Evolutionary conservation across 1,284 basidiomycete species (phyloP).

Genomic region (Heimioporus retisporus): DNA sequence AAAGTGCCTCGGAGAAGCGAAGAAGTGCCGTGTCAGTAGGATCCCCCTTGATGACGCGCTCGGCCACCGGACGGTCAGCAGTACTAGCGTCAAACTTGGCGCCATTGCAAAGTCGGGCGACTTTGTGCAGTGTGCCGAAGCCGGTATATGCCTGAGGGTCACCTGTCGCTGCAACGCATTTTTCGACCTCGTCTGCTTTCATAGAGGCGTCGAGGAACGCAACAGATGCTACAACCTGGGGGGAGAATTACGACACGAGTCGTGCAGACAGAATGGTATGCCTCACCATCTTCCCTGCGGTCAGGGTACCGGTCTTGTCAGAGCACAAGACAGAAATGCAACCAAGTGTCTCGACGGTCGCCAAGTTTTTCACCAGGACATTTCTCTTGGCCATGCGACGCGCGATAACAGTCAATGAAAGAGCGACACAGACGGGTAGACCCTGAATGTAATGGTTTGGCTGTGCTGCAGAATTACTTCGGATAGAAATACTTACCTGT

Average conservation of each 20-base stretch:
- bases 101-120: conserved; percentile 70
- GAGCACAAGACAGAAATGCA: conserved; percentile 67
- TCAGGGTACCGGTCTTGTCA: conserved; percentile 65
- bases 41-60: conserved; percentile 67
- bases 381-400: conserved; percentile 61
- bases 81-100: conserved; percentile 62
- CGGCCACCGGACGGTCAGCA: conserved; percentile 46
- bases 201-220: conserved; percentile 53
- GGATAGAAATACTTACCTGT: conserved; percentile 42
- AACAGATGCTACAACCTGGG: conserved; percentile 52
- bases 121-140: conserved; percentile 50
- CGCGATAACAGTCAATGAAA: conserved; percentile 62
- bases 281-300: conserved; percentile 51
- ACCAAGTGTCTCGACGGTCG: conserved; percentile 71
- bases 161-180: conserved; percentile 25
- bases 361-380: conserved; percentile 68
- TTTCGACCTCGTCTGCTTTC: conserved; percentile 39
- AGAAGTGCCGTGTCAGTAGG: conserved; percentile 74
- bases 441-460: conserved; percentile 41
- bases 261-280: background rate
- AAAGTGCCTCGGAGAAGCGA: conserved; percentile 64
- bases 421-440: conserved; percentile 60
- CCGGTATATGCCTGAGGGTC: conserved; percentile 28
- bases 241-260: background rate
- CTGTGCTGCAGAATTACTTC: background rate